Evolutionary conservation across 345 rosid genomes (phyloP).

Genomic region (Moringa oleifera): DNA sequence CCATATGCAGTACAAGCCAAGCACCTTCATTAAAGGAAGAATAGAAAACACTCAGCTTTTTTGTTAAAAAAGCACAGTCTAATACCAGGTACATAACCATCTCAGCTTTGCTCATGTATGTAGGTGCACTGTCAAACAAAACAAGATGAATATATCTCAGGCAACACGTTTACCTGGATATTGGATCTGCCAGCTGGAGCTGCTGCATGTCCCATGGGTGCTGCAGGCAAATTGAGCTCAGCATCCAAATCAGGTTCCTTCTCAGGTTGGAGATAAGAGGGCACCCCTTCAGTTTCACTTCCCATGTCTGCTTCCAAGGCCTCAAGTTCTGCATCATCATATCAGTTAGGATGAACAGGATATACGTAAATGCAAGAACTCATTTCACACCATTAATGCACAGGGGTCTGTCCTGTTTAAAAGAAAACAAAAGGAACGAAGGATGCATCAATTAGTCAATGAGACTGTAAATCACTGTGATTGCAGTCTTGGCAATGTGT

Average conservation of each 20-base stretch:
- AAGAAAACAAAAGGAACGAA: neutral
- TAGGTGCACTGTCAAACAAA: neutral
- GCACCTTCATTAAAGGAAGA: neutral
- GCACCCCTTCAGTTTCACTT: constrained; percentile 74
- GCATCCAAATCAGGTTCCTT: constrained; percentile 63
- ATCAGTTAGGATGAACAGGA: neutral
- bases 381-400: neutral
- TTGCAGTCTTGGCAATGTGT: too few species aligned
- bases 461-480: neutral
- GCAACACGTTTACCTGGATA: constrained; percentile 48
- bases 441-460: neutral
- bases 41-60: too few species aligned
- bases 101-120: neutral
- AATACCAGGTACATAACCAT: neutral
- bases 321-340: constrained; percentile 71
- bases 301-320: constrained; percentile 99
- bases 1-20: neutral
- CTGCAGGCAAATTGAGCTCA: constrained; percentile 78
- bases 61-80: too few species aligned
- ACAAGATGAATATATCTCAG: neutral
- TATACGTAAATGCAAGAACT: neutral
- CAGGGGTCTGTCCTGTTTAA: neutral
- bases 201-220: constrained; percentile 61
- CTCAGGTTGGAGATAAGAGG: constrained; percentile 96
- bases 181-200: constrained; percentile 50